A percentile compares a stretch with the other conserved stretches of the same genome.
Evolutionary conservation across 768 basidiomycete species (phyloP).

Genomic region (Boletus fagicola): DNA sequence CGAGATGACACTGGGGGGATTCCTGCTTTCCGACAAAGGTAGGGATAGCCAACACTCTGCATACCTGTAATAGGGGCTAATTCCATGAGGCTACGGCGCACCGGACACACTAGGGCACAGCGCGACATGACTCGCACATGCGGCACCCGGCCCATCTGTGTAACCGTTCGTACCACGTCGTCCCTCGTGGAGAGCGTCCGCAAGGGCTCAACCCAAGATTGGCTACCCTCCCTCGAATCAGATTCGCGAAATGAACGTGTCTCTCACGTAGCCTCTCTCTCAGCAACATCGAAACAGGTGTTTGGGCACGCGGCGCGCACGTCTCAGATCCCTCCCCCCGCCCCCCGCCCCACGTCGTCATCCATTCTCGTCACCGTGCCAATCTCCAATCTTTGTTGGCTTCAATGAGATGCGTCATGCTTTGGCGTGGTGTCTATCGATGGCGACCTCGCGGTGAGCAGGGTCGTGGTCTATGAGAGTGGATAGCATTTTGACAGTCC

Average conservation of each 20-base stretch:
- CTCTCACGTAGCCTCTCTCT: not conserved
- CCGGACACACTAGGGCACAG: slow-evolving; percentile 12
- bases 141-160: not conserved
- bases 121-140: not conserved
- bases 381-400: slow-evolving; percentile 16
- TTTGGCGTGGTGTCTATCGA: slow-evolving; percentile 17
- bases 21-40: not conserved
- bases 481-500: not conserved
- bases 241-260: slow-evolving; percentile 26
- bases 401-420: slow-evolving; percentile 23
- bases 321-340: slow-evolving; percentile 8
- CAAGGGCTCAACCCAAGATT: slow-evolving; percentile 19
- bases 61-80: slow-evolving; percentile 4
- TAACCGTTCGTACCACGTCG: not conserved
- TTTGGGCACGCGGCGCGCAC: slow-evolving; percentile 13
- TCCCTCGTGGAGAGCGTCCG: slow-evolving; percentile 1
- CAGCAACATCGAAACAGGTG: not conserved
- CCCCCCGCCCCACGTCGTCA: not conserved
- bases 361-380: slow-evolving; percentile 3
- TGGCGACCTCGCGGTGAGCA: slow-evolving; percentile 1
- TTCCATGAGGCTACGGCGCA: slow-evolving; percentile 23
- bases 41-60: not conserved
- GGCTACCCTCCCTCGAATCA: slow-evolving; percentile 22
- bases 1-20: not conserved
- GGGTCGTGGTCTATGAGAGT: not conserved